Evolutionary conservation across 164 flowering plant genomes (phyloP), one percentile per base, ranked within the genome.

Genomic region (Litsea cubeba): DNA sequence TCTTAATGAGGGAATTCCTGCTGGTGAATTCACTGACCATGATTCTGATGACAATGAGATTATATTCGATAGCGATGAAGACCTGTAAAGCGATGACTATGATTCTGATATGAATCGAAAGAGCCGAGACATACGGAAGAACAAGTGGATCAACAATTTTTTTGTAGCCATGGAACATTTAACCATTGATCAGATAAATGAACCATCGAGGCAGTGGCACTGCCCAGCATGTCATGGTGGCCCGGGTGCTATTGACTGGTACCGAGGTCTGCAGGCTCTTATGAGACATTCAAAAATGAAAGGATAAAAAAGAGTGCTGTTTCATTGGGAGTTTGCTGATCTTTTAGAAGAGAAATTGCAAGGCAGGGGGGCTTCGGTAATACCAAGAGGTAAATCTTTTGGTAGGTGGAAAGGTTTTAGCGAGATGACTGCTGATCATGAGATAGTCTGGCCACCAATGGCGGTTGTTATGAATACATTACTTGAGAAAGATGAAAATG

Each of bases 361-460:
- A 7, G 77, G 81, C 54, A 87, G 84, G 75, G 98, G 97, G 28
- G 80, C 93, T 32, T 84, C 94, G 20, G 86, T 88, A 6, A 69
- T 87, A 28, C 89, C 96, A 18, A 78, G 90, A 74, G 95, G 95
- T 23, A 97, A 90, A 81, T 62, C 78, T 0, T 91, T 81, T 83
- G 94, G 97, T 5, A 87, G 85, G 58, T 93, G 97, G 97, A 84
- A 81, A 73, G 99, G 96, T 7, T 77, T 92, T 12, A 74, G 76
- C 28, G 76, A 71, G 18, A 78, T 81, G 6, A 81, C 77, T 3
- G 79, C 82, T 71, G 97, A 93, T 73, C 86, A 78, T 72, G 90
- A 88, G 7, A 92, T 95, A 28, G 88, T 95, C 14, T 95, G 99
- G 99, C 99, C 99, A 54, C 99, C 99, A 2, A 93, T 93, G 91